Conservation (phyloP, 2,329 filamentous ascomycete species). For the Mollisiaceae sp. region DNA sequence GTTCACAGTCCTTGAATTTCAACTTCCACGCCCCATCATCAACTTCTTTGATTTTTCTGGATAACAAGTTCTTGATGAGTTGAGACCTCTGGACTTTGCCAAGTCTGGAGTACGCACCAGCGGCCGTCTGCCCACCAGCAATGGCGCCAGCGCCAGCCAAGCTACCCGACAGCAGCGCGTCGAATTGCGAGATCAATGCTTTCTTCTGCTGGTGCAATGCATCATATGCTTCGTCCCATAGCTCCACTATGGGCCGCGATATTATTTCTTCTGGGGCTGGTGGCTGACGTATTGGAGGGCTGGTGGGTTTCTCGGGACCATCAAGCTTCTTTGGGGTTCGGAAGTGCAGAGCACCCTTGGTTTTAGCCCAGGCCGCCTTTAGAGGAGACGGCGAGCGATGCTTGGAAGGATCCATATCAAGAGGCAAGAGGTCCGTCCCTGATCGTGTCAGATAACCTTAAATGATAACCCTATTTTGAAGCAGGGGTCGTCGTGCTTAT, state of each 20-base stretch:
- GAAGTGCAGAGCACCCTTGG: neutral
- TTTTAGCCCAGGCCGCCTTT: neutral
- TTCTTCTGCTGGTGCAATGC: neutral
- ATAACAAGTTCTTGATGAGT: neutral
- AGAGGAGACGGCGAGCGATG: neutral
- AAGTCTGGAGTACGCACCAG: neutral
- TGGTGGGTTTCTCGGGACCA: neutral
- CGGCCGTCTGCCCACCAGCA: no score
- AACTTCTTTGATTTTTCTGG: constrained; percentile 13
- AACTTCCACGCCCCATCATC: constrained; percentile 25
- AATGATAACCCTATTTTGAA: no score
- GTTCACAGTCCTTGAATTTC: constrained; percentile 14
- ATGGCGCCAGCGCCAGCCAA: neutral
- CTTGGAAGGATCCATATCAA: neutral
- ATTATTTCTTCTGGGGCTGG: no score
- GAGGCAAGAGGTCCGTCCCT: no score
- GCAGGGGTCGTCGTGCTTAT: no score
- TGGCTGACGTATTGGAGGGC: no score
- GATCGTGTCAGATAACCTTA: no score
- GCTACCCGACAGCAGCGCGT: neutral
- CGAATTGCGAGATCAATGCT: neutral
- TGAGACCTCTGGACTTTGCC: constrained; percentile 1
- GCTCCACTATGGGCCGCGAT: neutral
- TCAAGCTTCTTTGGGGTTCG: neutral
- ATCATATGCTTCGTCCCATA: constrained; percentile 10